phyloP scores from a whole-genome alignment of 225 moss, liverwort and hornwort genomes.

The Neckera pumila region DNA sequence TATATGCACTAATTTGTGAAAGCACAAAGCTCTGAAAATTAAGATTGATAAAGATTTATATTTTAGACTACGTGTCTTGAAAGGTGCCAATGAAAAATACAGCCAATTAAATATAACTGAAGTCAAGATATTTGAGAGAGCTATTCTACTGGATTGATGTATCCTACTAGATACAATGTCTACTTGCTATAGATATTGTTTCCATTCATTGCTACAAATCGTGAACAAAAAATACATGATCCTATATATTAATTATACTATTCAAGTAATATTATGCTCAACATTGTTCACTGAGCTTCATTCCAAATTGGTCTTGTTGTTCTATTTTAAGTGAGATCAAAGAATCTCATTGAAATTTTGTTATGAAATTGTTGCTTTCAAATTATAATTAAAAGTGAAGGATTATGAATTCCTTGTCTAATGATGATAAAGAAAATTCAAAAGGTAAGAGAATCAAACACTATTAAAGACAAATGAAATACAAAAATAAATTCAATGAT shows the following conservation, averaged over 20 bases:
- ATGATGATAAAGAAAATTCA: no score
- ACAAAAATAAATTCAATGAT: neutral
- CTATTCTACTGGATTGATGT: no score
- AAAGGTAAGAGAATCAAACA: neutral
- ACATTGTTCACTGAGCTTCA: neutral
- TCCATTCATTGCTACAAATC: neutral
- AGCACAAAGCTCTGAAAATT: no score
- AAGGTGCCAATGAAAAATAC: no score
- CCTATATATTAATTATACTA: neutral
- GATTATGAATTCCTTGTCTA: neutral
- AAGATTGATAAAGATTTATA: no score
- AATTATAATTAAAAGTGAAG: neutral
- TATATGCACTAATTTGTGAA: no score
- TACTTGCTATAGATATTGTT: neutral
- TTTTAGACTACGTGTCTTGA: no score
- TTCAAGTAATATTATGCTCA: neutral
- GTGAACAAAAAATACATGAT: neutral
- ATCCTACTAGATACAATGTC: no score
- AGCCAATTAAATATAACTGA: no score
- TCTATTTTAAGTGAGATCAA: neutral
- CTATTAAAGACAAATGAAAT: neutral
- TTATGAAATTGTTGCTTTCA: neutral
- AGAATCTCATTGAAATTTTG: neutral
- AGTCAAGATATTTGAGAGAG: no score
- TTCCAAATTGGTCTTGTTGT: rapidly evolving